Evolutionary conservation across 805 yeast species (phyloP).

Genomic region (Wickerhamiella hasegawae): DNA sequence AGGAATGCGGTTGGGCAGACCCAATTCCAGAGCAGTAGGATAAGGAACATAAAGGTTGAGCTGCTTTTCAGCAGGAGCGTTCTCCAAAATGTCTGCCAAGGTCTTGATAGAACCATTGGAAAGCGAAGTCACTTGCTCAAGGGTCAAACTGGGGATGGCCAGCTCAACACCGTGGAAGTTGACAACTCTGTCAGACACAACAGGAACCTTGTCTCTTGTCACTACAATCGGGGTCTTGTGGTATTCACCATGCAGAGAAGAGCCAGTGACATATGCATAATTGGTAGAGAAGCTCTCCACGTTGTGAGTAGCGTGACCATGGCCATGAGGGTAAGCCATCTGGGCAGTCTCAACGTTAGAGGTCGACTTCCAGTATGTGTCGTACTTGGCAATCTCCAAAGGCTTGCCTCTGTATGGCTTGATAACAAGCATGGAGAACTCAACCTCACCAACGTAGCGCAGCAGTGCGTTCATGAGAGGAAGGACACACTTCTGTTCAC

Average conservation of each 20-base stretch:
- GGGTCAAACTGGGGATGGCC: conserved; percentile 12
- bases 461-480: conserved; percentile 75
- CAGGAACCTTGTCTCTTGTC: conserved; percentile 71
- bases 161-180: conserved; percentile 69
- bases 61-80: conserved; percentile 11
- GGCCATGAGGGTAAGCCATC: conserved; percentile 6
- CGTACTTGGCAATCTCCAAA: conserved; percentile 78
- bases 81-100: conserved; percentile 28
- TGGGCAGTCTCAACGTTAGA: conserved; percentile 27
- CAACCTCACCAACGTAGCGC: conserved; percentile 65
- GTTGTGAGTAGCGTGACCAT: conserved; percentile 7
- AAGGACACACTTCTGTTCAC: conserved; percentile 25
- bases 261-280: conserved; percentile 49
- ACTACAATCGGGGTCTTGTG: conserved; percentile 51
- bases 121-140: conserved; percentile 15
- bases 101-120: conserved; percentile 6
- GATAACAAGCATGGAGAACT: conserved; percentile 65
- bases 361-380: conserved; percentile 94
- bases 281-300: conserved; percentile 28
- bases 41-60: conserved; percentile 17
- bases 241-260: conserved; percentile 75
- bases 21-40: conserved; percentile 12
- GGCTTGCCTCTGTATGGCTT: conserved; percentile 78
- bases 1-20: conserved; percentile 7
- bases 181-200: conserved; percentile 37